phyloP scores from a whole-genome alignment of 441 rosid species.

The Erodium trifolium region DNA sequence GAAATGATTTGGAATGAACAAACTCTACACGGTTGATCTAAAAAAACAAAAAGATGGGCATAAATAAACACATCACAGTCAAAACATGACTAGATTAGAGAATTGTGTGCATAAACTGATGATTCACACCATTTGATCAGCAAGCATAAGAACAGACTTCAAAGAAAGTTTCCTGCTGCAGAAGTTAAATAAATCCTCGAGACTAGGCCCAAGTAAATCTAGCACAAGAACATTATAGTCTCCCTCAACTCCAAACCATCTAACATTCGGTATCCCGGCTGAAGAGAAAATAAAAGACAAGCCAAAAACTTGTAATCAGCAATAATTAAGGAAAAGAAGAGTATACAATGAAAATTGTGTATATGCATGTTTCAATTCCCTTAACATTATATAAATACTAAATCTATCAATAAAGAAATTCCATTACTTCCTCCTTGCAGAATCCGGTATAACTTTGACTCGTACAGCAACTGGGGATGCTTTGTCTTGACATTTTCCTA shows the following conservation, averaged over 20 bases:
- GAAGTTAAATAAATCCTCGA: not conserved
- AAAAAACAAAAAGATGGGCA: constrained; percentile 14
- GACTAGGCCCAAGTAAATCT: constrained; percentile 2
- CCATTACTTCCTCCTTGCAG: constrained; percentile 1
- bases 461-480: not conserved
- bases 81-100: too few species aligned
- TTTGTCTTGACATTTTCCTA: constrained; percentile 5
- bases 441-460: not conserved
- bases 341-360: too few species aligned
- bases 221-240: constrained; percentile 4
- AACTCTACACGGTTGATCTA: constrained; percentile 92
- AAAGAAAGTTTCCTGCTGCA: constrained; percentile 6
- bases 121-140: constrained; percentile 16
- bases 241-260: constrained; percentile 5
- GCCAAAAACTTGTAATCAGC: too few species aligned
- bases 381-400: too few species aligned
- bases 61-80: not conserved
- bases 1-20: constrained; percentile 88
- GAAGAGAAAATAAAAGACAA: not conserved
- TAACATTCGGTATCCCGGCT: constrained; percentile 1
- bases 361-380: too few species aligned
- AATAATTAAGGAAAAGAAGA: too few species aligned
- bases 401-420: not conserved
- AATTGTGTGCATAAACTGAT: too few species aligned
- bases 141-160: constrained; percentile 19